Base-by-base conservation (phyloP, 169 alveolate genomes). In the Eimeria necatrix region DNA sequence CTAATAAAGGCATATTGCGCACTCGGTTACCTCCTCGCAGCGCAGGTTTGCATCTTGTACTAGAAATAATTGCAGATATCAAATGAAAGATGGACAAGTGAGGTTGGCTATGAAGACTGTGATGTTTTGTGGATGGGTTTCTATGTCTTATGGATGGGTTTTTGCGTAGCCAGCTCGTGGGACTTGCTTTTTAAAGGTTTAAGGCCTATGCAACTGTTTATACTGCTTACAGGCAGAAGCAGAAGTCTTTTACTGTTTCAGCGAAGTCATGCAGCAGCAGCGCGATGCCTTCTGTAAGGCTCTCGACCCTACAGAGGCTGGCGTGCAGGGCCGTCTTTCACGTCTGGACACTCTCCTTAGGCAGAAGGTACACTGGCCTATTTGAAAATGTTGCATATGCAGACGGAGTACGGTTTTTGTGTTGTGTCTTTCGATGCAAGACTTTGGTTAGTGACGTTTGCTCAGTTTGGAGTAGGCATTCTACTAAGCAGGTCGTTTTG, bases 181-280 rank as follows among this genome's bases (percentile, higher is more conserved):
- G 41, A 0, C 41, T 0, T 32, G 41, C 41, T 32, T 32, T 0
- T 32, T 32, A 32, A 32, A 2, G 41, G 2, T 32, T 32, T 32
- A 32, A 32, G 41, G 41, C 41, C 41, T 32, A 32, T 32, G 41
- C 41, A 32, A 32, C 3, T 32, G 41, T 32, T 32, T 32, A 32
- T 32, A 32, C 41, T 14, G 81, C 24, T 0, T 86, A 56, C 86
- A 97, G 93, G 97, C 96, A 49, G 97, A 97, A 78, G 96, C 95
- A 2, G 96, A 91, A 24, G 60, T 89, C 86, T 95, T 95, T 61
- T 95, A 78, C 86, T 95, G 96, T 41, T 91, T 95, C 88, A 91
- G 94, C 61, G 95, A 95, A 60, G 68, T 95, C 59, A 95, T 95
- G 96, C 94, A 90, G 85, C 91, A 91, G 90, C 96, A 94, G 49